Percentiles rank a stretch among this genome's conserved stretches.
Conservation (phyloP, 2,329 filamentous ascomycete genomes). For the Lachnellula suecica region DNA sequence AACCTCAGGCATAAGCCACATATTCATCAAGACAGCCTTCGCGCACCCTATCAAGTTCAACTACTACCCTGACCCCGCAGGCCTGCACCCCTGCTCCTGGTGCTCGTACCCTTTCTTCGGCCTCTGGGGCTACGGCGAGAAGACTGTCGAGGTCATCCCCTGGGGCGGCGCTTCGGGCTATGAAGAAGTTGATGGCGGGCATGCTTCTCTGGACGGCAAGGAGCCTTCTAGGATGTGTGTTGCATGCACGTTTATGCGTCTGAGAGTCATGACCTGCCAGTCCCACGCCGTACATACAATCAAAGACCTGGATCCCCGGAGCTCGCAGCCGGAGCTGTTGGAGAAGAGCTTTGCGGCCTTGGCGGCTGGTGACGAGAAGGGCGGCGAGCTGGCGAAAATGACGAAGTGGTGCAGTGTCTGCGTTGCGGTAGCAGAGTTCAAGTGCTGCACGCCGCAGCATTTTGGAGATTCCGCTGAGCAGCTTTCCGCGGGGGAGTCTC, state of each 20-base stretch:
- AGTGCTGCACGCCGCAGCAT: constrained; percentile 10
- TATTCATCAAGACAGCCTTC: constrained; percentile 25
- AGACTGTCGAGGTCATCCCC: constrained; percentile 20
- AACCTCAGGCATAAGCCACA: neutral
- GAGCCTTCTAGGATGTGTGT: constrained; percentile 26
- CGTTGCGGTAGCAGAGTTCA: constrained; percentile 15
- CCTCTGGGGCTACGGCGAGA: constrained; percentile 20
- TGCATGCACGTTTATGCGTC: constrained; percentile 21
- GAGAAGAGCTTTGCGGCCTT: constrained; percentile 9
- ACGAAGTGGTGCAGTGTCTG: constrained; percentile 29
- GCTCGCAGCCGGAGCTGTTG: constrained; percentile 10
- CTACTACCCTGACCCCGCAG: constrained; percentile 11
- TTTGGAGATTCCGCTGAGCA: neutral
- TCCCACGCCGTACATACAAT: constrained; percentile 13
- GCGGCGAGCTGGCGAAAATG: constrained; percentile 8
- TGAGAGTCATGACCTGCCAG: constrained; percentile 21
- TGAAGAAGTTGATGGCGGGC: constrained; percentile 25
- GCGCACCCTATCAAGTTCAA: constrained; percentile 32
- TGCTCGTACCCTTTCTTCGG: constrained; percentile 27
- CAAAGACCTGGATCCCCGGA: constrained; percentile 10
- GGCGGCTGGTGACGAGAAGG: constrained; percentile 2
- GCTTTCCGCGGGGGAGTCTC: neutral
- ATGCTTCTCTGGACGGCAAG: constrained; percentile 4
- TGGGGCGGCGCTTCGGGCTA: constrained; percentile 11
- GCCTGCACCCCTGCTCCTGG: constrained; percentile 21